Evolutionary conservation across 805 yeast genomes (phyloP), one percentile per base, ranked within the genome.

Genomic region (Groenewaldozyma salmanticensis): DNA sequence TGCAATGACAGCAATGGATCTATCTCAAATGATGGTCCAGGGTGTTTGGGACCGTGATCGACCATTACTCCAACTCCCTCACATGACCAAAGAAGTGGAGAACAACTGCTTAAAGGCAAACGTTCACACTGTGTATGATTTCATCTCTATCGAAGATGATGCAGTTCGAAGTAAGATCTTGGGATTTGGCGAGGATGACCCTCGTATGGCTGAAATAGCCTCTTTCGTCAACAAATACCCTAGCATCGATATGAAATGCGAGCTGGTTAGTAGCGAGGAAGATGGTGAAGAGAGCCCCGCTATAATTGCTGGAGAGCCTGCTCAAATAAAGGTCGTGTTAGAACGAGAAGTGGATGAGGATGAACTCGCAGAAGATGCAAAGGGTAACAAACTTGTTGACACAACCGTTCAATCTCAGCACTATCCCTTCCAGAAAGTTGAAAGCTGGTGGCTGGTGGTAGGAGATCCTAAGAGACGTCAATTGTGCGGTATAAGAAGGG

Each of bases 191-290:
- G 74, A 72, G 2, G 57, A 57, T 2, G 62, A 65, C 34, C 47
- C 47, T 5, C 41, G 60, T 16, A 61, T 88, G 51, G 65, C 69
- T 31, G 69, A 67, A 19, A 87, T 90, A 38, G 96, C 96, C 0
- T 75, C 75, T 15, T 92, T 90, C 66, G 94, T 87, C 40, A 92
- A 92, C 60, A 75, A 72, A 46, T 92, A 82, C 59, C 98, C 98
- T 11, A 83, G 82, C 54, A 67, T 92, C 41, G 96, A 90, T 38
- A 48, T 65, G 46, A 24, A 7, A 9, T 24, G 29, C 29, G 29
- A 24, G 13, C 7, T 24, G 7, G n/a, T n/a, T n/a, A n/a, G n/a
- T n/a, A 53, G 80, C 7, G 64, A 72, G 2, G 79, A 76, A 52
- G 67, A 70, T 27, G 39, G 81, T 3, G 54, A 60, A 1, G 63